phyloP scores from a whole-genome alignment of 495 filamentous ascomycete species.

The Haplographium delicatum region DNA sequence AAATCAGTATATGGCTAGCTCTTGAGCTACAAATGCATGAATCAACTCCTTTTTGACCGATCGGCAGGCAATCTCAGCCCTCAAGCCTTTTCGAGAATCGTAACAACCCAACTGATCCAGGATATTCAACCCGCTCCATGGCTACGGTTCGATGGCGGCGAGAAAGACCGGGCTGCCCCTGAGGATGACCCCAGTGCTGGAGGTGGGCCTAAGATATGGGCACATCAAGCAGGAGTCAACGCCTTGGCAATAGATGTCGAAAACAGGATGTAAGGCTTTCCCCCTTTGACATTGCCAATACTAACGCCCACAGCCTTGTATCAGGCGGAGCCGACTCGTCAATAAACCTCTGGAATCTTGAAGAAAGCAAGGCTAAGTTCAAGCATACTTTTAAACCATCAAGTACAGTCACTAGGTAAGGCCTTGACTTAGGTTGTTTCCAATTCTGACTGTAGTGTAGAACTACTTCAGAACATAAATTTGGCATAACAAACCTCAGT shows the following conservation, averaged over 20 bases:
- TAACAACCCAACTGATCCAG: constrained; percentile 55
- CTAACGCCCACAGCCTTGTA: constrained; percentile 50
- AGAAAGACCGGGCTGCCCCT: constrained; percentile 28
- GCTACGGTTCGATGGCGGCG: constrained; percentile 62
- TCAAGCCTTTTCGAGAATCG: constrained; percentile 54
- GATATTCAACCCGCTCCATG: constrained; percentile 56
- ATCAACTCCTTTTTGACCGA: constrained; percentile 69
- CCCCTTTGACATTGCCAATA: constrained; percentile 24
- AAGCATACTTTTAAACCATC: constrained; percentile 42
- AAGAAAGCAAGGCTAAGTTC: constrained; percentile 31
- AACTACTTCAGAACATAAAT: constrained; percentile 51
- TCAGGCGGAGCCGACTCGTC: constrained; percentile 78
- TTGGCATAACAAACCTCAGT: constrained; percentile 75
- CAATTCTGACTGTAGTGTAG: constrained; percentile 8
- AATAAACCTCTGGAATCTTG: constrained; percentile 80
- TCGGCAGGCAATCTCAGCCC: constrained; percentile 58
- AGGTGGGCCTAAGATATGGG: constrained; percentile 32
- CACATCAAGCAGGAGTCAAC: constrained; percentile 72
- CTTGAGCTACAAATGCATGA: constrained; percentile 58
- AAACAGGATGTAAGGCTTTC: constrained; percentile 64
- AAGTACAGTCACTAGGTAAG: constrained; percentile 31
- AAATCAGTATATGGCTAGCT: not conserved
- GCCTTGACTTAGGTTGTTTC: not conserved
- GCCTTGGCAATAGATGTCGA: constrained; percentile 75
- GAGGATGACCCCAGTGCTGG: constrained; percentile 23